Evolutionary conservation across 2,329 filamentous ascomycete genomes (phyloP), one percentile per base, ranked within the genome.

Genomic region (Aureobasidium sp.): DNA sequence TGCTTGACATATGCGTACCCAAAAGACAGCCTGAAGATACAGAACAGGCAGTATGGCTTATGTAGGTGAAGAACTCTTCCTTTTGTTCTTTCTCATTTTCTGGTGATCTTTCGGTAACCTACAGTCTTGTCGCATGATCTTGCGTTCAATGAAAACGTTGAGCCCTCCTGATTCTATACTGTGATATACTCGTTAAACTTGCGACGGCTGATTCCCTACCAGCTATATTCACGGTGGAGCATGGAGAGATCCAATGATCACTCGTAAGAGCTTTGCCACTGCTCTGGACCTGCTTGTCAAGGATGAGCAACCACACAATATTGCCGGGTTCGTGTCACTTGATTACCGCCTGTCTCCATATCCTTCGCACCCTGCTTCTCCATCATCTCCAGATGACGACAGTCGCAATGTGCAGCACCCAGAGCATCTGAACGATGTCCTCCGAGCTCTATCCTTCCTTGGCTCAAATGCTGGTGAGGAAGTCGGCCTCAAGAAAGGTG

Each of bases 321-420:
- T 89, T 62, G 81, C 82, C 26, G 87, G 82, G 63, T 83, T 89
- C 69, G 82, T 85, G 32, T 86, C 85, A 48, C 70, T 88, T 63
- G 82, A 85, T 72, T 88, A 88, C 77, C 80, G 84, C 41, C 82
- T 88, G 55, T 84, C 82, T 7, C 78, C 82, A 2, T 77, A 80
- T 66, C 68, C 75, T 10, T 65, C 69, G 17, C 78, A 79, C 65
- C 67, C 74, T 1, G 72, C 72, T 1, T 72, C 81, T 64, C 80
- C 83, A 0, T 71, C 72, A 39, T 74, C 76, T 61, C 78, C 81
- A 1, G 72, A 79, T 61, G 78, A 82, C 66, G 70, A 73, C 0
- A 70, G 70, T 3, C 77, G 82, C 52, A 75, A 73, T 41, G 84
- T 81, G 1, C 66, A 64, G 17, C 85, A 88, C 68, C 86, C 86